Evolutionary conservation across 495 filamentous ascomycete genomes (phyloP), one percentile per base, ranked within the genome.

Genomic region (Tuber brumale): DNA sequence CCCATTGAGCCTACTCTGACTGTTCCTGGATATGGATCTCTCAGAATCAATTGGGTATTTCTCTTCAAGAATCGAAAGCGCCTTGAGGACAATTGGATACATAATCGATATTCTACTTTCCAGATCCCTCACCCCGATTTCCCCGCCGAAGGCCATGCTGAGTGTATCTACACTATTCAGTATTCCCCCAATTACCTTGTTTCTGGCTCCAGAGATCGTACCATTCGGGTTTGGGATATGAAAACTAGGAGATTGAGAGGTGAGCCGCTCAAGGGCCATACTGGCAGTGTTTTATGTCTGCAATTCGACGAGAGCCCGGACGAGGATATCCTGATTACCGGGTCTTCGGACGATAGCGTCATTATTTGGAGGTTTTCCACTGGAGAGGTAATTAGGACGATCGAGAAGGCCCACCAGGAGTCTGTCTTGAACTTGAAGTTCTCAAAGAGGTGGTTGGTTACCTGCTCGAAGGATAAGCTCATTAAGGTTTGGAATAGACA

Each of bases 341-440:
- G 95, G 16, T 97, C 95, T 77, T 97, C 94, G 72, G 95, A 99
- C 83, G 91, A 89, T 27, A 89, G 91, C 76, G 89, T 99, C 74
- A 94, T 97, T 72, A 84, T 98, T 2, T 99, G 95, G 95, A 89
- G 85, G 72, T 98, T 98, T 82, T 97, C 94, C 0, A 97, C 94
- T 0, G 96, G 95, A 1, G 84, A 93, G 78, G 88, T 91, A 71
- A 84, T 98, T 27, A 90, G 93, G 79, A 88, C 89, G 72, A 88
- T 98, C 10, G 82, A 84, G 8, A 85, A 88, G 43, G 96, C 96
- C 0, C 95, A 99, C 81, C 84, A 86, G 27, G 95, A 99, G 83
- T 95, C 94, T 0, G 93, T 99, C 2, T 85, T 99, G n/a, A 98
- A 98, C 82, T 90, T 99, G 71, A 90, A 92, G 78, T 99, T 98